Percentiles rank a stretch among this genome's conserved stretches.
Evolutionary conservation across 2,329 filamentous ascomycete genomes (phyloP).

Genomic region (Fusarium stilboides): DNA sequence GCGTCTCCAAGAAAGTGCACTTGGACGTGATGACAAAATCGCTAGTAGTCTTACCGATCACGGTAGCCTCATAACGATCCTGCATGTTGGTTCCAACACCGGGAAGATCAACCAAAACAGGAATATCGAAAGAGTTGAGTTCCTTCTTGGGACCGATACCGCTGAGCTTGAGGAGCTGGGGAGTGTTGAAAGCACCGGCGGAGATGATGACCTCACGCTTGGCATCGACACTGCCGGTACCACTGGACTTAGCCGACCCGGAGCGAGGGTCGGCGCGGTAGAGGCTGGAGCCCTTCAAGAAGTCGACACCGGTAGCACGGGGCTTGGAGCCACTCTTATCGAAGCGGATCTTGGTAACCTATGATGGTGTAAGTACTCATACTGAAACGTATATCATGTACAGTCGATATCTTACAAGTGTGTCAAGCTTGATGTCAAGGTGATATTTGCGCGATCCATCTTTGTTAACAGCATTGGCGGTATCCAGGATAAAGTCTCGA

Average conservation of each 20-base stretch:
- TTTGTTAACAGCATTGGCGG: constrained; percentile 40
- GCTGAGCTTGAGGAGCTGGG: constrained; percentile 66
- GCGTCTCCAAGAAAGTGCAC: constrained; percentile 41
- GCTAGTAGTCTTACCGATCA: constrained; percentile 38
- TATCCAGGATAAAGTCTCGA: constrained; percentile 67
- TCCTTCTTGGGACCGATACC: constrained; percentile 53
- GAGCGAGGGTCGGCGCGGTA: constrained; percentile 48
- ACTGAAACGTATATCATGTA: fast-evolving
- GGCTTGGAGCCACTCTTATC: constrained; percentile 50
- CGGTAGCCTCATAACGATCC: constrained; percentile 64
- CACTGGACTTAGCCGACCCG: constrained; percentile 17
- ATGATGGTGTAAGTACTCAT: fast-evolving
- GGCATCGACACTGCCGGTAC: constrained; percentile 24
- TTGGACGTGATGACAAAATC: constrained; percentile 43
- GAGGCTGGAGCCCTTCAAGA: constrained; percentile 46
- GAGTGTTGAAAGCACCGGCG: constrained; percentile 65
- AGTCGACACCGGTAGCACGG: constrained; percentile 54
- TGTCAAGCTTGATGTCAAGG: constrained; percentile 49
- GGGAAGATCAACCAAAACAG: constrained; percentile 57
- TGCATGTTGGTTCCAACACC: constrained; percentile 73
- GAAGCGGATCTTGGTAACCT: constrained; percentile 57
- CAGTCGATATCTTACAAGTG: constrained; percentile 16
- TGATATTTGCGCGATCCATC: constrained; percentile 50
- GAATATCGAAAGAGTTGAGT: constrained; percentile 53
- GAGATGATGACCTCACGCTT: constrained; percentile 62